Conservation (phyloP, 2,329 filamentous ascomycete species). For the Botrytis pseudocinerea region DNA sequence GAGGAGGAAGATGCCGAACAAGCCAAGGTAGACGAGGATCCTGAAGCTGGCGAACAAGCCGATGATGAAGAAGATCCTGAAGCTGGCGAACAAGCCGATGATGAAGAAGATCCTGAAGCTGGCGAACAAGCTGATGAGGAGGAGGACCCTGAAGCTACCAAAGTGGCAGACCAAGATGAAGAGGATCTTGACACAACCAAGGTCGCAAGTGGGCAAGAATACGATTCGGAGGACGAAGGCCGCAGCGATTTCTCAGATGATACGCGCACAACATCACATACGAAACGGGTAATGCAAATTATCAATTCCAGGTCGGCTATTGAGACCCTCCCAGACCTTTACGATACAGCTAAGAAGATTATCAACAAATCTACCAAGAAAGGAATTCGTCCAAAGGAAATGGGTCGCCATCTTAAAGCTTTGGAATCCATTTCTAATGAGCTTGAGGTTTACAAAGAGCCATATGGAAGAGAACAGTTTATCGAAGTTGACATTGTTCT, state of each 20-base stretch:
- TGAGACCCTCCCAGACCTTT: slow-evolving; percentile 45
- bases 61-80: neutral
- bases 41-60: neutral
- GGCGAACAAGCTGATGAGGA: slow-evolving; percentile 20
- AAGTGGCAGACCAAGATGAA: slow-evolving; percentile 24
- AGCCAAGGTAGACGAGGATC: neutral
- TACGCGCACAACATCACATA: slow-evolving; percentile 32
- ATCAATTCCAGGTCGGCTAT: slow-evolving; percentile 43
- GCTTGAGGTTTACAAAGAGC: slow-evolving; percentile 26
- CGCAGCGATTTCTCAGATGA: slow-evolving; percentile 30
- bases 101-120: neutral
- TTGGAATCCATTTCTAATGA: slow-evolving; percentile 31
- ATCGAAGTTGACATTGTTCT: slow-evolving; percentile 42
- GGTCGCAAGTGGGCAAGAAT: neutral
- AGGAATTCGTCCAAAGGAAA: slow-evolving; percentile 29
- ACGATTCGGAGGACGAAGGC: neutral
- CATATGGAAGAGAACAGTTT: slow-evolving; percentile 38
- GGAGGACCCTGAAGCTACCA: slow-evolving; percentile 14
- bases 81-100: slow-evolving; percentile 4
- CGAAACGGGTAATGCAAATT: slow-evolving; percentile 34
- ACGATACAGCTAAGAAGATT: slow-evolving; percentile 40
- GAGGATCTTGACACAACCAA: slow-evolving; percentile 17
- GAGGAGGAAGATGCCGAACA: neutral
- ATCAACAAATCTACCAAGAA: slow-evolving; percentile 43
- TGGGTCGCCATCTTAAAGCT: slow-evolving; percentile 37